Percentiles rank a stretch among this genome's conserved stretches.
phyloP scores from a whole-genome alignment of 2,329 filamentous ascomycete genomes.

The Purpureocillium lavendulum region DNA sequence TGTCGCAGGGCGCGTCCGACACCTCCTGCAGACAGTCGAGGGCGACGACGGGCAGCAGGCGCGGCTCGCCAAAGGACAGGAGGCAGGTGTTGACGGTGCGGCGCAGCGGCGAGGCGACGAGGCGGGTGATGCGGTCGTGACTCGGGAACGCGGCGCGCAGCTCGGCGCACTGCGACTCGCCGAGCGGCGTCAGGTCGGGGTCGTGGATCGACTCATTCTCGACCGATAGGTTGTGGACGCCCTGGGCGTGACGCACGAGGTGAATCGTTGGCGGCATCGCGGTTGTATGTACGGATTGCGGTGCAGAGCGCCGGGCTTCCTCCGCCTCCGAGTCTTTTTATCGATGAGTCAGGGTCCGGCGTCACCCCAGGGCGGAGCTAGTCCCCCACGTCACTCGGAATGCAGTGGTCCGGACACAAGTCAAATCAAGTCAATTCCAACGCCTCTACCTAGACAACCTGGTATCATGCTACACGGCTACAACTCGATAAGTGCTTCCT shows the following conservation, averaged over 20 bases:
- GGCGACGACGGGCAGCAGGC: conserved; percentile 45
- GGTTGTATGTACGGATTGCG: conserved; percentile 3
- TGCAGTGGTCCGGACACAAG: too few relatives aligned
- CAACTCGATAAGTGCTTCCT: conserved; percentile 76
- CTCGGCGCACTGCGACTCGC: conserved; percentile 61
- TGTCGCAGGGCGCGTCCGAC: conserved; percentile 66
- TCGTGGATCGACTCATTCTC: conserved; percentile 69
- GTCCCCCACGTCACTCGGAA: too few relatives aligned
- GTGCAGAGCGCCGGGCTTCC: too few relatives aligned
- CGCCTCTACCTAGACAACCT: too few relatives aligned
- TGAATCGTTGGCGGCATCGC: conserved; percentile 49
- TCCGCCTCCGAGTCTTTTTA: not conserved
- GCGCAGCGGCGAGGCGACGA: conserved; percentile 72
- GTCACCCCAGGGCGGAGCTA: too few relatives aligned
- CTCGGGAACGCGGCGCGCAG: conserved; percentile 57
- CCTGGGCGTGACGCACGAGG: conserved; percentile 67
- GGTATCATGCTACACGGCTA: conserved; percentile 20
- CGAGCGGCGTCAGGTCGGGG: conserved; percentile 68
- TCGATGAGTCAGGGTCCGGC: too few relatives aligned
- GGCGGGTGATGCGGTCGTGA: conserved; percentile 56
- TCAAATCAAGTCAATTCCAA: too few relatives aligned
- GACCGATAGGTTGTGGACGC: conserved; percentile 68
- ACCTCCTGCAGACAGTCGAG: conserved; percentile 76
- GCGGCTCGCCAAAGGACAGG: conserved; percentile 52
- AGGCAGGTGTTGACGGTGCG: conserved; percentile 75